Percentiles rank a stretch among this genome's conserved stretches.
Conservation (phyloP, 176 grass and related monocot species). For the Carex parvula region DNA sequence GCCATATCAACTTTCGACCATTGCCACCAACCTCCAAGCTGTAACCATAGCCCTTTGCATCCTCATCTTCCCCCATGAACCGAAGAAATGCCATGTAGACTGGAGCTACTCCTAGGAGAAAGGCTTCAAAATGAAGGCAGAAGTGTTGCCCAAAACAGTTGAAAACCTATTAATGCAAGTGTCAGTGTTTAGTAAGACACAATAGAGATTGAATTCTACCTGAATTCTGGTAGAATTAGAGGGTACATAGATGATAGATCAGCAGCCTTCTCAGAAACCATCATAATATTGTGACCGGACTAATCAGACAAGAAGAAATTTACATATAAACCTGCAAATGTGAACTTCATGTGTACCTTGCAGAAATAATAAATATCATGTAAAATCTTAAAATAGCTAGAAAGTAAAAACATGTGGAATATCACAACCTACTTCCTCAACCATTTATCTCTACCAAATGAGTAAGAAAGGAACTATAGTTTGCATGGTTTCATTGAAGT, state of each 20-base stretch:
- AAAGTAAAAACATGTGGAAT: background rate
- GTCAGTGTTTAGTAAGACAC: conserved; percentile 4
- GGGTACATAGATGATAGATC: background rate
- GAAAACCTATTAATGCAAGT: conserved; percentile 15
- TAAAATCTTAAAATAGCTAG: background rate
- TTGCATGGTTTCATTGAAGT: background rate
- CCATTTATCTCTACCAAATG: background rate
- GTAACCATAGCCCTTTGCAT: conserved; percentile 29
- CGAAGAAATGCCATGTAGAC: conserved; percentile 29
- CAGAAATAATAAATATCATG: background rate
- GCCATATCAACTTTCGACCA: conserved; percentile 29
- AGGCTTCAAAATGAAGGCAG: conserved; percentile 32
- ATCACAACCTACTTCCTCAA: background rate
- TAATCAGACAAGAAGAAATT: background rate
- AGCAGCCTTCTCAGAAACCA: background rate
- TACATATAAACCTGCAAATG: background rate
- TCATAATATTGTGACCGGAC: background rate
- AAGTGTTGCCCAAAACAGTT: conserved; percentile 33
- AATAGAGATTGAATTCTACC: background rate
- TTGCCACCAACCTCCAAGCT: conserved; percentile 30
- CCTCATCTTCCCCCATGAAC: conserved; percentile 30
- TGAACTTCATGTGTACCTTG: background rate
- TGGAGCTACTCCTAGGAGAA: conserved; percentile 23
- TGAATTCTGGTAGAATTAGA: background rate
- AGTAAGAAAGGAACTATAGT: background rate